A percentile compares a stretch with the other conserved stretches of the same genome.
phyloP scores from a whole-genome alignment of 192 early-diverging fungal genomes.

The Linnemannia zychae region DNA sequence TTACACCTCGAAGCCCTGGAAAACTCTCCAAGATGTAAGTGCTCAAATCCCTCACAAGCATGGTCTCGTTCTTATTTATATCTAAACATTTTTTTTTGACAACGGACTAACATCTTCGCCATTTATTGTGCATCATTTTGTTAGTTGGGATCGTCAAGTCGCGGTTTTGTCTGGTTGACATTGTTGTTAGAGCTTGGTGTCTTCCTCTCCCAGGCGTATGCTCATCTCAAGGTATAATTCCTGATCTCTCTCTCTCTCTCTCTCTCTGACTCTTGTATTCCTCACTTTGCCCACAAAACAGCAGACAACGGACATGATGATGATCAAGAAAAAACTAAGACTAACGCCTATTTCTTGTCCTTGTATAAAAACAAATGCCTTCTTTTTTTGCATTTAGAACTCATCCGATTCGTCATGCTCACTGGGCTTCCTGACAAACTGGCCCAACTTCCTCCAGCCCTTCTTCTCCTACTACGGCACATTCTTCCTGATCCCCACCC shows the following conservation, averaged over 20 bases:
- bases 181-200: conserved; percentile 10
- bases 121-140: not conserved
- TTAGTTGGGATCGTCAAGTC: conserved; percentile 25
- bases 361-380: not conserved
- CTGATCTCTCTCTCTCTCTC: not conserved
- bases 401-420: not conserved
- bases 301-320: too few relatives aligned
- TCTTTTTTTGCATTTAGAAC: not conserved
- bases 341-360: not conserved
- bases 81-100: not conserved
- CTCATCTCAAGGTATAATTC: not conserved
- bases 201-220: conserved; percentile 7
- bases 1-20: not conserved
- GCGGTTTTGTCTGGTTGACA: conserved; percentile 29
- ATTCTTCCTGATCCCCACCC: conserved; percentile 21
- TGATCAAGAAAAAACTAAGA: too few relatives aligned
- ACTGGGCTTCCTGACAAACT: conserved; percentile 13
- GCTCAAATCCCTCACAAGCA: not conserved
- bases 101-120: not conserved
- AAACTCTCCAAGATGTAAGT: not conserved
- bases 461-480: conserved; percentile 29
- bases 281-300: too few relatives aligned
- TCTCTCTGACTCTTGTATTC: too few relatives aligned
- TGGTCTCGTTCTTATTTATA: not conserved
- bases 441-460: conserved; percentile 17